Evolutionary conservation across 1,139 yeast genomes (phyloP).

Genomic region (Candida freyschussii): DNA sequence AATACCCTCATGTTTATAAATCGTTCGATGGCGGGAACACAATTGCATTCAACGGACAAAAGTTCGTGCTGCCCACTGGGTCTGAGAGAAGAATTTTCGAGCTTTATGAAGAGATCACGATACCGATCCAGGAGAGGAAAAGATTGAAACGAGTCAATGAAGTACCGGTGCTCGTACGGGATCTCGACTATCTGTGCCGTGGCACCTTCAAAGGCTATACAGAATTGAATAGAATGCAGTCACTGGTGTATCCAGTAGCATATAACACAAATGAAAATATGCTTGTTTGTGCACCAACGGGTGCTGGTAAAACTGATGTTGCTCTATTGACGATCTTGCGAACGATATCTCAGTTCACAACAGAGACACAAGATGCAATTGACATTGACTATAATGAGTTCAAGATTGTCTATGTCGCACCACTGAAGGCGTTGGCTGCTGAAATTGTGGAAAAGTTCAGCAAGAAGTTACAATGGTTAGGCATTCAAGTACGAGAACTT

Average conservation of each 20-base stretch:
- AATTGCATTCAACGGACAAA: slow-evolving; percentile 74
- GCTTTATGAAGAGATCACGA: slow-evolving; percentile 76
- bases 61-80: slow-evolving; percentile 75
- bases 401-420: slow-evolving; percentile 92
- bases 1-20: slow-evolving; percentile 86
- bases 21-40: slow-evolving; percentile 64
- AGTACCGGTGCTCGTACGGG: slow-evolving; percentile 50
- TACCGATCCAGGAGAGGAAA: slow-evolving; percentile 63
- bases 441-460: slow-evolving; percentile 92
- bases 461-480: slow-evolving; percentile 75
- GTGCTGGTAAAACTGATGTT: slow-evolving; percentile 99
- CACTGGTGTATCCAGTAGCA: slow-evolving; percentile 87
- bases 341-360: slow-evolving; percentile 59
- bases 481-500: slow-evolving; percentile 79
- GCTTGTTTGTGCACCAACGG: slow-evolving; percentile 98
- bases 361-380: slow-evolving; percentile 46
- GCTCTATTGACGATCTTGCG: slow-evolving; percentile 82
- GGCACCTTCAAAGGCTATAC: slow-evolving; percentile 81
- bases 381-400: slow-evolving; percentile 77
- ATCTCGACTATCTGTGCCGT: slow-evolving; percentile 71
- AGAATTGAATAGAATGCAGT: slow-evolving; percentile 82
- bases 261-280: slow-evolving; percentile 91
- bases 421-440: slow-evolving; percentile 93
- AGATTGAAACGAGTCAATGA: slow-evolving; percentile 42
- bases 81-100: slow-evolving; percentile 61